These are phyloP conservation scores for Ophiostoma piceae DNA, from an alignment of 2,329 filamentous ascomycete genomes.

Conservation along the genomic window DNA sequence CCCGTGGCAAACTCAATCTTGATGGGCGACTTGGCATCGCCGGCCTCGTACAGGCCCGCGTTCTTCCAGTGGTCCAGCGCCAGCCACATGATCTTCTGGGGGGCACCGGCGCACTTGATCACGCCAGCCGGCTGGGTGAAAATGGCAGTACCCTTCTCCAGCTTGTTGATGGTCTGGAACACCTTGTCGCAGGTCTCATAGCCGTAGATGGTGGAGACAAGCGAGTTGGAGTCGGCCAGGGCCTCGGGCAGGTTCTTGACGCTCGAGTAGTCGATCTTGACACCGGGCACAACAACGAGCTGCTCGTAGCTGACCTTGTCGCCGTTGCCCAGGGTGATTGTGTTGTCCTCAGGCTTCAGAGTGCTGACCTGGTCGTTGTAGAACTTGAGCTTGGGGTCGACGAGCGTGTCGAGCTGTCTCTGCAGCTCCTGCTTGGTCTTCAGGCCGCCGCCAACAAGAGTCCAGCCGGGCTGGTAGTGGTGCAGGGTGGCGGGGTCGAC, in stretches of 20 bases:
- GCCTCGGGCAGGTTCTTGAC: conserved; percentile 55
- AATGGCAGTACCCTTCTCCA: conserved; percentile 48
- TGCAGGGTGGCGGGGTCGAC: conserved; percentile 60
- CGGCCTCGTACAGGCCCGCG: conserved; percentile 45
- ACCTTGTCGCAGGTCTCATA: conserved; percentile 53
- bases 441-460: conserved; percentile 60
- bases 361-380: conserved; percentile 49
- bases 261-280: conserved; percentile 46
- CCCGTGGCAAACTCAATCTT: conserved; percentile 53
- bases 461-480: conserved; percentile 67
- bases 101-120: conserved; percentile 58
- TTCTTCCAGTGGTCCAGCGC: conserved; percentile 55
- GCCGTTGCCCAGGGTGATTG: conserved; percentile 50
- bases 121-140: conserved; percentile 56
- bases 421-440: conserved; percentile 57
- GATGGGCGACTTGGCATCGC: conserved; percentile 37
- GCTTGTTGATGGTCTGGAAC: conserved; percentile 43
- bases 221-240: conserved; percentile 42
- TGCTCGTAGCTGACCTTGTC: conserved; percentile 58
- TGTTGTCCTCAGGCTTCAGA: conserved; percentile 53
- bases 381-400: conserved; percentile 57
- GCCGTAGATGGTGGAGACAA: conserved; percentile 54
- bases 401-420: conserved; percentile 44
- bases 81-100: conserved; percentile 59
- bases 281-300: conserved; percentile 57